phyloP scores from a whole-genome alignment of 768 basidiomycete genomes.

The Grammothele lineata region DNA sequence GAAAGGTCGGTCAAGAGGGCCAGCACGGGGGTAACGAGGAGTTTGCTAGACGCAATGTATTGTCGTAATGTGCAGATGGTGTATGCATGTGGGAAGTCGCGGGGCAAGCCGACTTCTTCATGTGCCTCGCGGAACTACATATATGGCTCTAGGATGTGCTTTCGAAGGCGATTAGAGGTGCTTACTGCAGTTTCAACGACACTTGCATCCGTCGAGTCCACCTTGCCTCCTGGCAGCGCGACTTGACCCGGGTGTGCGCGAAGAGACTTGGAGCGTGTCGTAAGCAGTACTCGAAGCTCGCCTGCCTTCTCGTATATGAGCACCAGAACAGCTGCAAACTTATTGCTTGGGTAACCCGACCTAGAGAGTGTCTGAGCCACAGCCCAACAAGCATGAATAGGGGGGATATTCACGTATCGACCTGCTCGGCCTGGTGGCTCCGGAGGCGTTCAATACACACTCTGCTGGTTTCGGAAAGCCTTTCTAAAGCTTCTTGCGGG shows the following conservation, averaged over 20 bases:
- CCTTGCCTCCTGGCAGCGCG: slow-evolving; percentile 79
- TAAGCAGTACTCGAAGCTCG: slow-evolving; percentile 70
- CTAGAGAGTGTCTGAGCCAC: too few species aligned
- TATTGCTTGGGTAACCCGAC: slow-evolving; percentile 32
- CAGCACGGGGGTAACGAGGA: slow-evolving; percentile 78
- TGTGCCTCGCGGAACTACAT: slow-evolving; percentile 74
- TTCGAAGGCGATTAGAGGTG: background rate
- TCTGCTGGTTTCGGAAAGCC: slow-evolving; percentile 17
- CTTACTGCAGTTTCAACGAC: slow-evolving; percentile 74
- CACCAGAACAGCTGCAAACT: slow-evolving; percentile 74
- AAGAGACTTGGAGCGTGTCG: slow-evolving; percentile 76
- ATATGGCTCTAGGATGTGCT: background rate
- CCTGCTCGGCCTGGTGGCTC: slow-evolving; percentile 26
- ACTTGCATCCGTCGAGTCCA: slow-evolving; percentile 60
- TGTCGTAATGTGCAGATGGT: slow-evolving; percentile 61
- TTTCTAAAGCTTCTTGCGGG: slow-evolving; percentile 3
- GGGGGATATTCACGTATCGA: slow-evolving; percentile 29
- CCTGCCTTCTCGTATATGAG: slow-evolving; percentile 71
- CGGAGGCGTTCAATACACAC: slow-evolving; percentile 39
- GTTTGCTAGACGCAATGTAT: slow-evolving; percentile 58
- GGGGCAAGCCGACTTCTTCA: slow-evolving; percentile 78
- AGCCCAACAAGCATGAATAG: background rate
- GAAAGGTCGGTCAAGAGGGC: slow-evolving; percentile 56
- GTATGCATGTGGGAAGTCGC: slow-evolving; percentile 51
- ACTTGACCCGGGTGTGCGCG: slow-evolving; percentile 79